These are phyloP conservation scores for Didymosphaeria variabile DNA, from an alignment of 2,329 filamentous ascomycete species.

Conservation along the genomic window DNA sequence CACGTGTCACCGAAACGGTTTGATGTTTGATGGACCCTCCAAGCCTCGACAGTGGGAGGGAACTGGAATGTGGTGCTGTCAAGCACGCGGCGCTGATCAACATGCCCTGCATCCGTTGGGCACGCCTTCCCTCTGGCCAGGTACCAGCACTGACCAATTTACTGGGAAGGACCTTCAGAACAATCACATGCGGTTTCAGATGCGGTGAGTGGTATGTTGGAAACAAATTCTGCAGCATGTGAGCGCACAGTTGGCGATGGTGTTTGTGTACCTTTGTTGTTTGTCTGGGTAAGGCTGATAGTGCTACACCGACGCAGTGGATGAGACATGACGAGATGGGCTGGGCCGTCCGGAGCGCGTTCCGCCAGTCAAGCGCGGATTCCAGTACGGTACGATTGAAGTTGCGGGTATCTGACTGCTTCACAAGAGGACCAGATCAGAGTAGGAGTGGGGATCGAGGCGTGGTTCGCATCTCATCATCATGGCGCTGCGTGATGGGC, in stretches of 20 bases:
- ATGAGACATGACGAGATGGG: constrained; percentile 5
- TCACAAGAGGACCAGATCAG: background rate
- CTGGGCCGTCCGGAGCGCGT: constrained; percentile 10
- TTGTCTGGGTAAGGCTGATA: constrained; percentile 2
- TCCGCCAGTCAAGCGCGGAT: constrained; percentile 5
- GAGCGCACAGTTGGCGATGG: background rate
- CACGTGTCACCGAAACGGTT: constrained; percentile 17
- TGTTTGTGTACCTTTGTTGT: background rate
- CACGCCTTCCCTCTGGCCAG: background rate
- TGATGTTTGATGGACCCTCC: constrained; percentile 11
- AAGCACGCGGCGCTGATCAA: background rate
- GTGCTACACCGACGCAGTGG: background rate
- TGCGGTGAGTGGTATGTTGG: background rate
- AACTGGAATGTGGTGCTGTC: background rate
- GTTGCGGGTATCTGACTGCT: background rate
- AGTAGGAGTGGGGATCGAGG: background rate
- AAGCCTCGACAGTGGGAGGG: background rate
- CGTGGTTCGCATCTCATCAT: background rate
- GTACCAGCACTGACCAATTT: background rate
- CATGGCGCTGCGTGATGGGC: background rate
- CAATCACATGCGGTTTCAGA: background rate
- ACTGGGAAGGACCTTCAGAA: background rate
- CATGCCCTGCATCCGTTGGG: background rate
- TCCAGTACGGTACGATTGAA: background rate
- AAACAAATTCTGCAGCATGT: background rate